Percentiles rank a stretch among this genome's conserved stretches.
Evolutionary conservation across 352 stramenopile genomes (phyloP).

Genomic region (Phytophthora cajani): DNA sequence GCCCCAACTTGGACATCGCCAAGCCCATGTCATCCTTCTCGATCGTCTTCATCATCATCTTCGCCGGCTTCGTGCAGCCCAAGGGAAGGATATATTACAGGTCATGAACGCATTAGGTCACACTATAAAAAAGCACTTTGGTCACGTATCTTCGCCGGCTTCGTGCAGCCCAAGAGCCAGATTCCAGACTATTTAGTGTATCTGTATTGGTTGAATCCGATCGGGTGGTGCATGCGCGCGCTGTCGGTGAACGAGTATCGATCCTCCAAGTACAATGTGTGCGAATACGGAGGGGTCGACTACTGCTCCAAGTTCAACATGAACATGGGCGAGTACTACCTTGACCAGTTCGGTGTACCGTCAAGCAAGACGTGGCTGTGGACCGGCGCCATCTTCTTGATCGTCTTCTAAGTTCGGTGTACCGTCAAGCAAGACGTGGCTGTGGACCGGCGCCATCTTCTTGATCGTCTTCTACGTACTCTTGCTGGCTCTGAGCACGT

Average conservation of each 20-base stretch:
- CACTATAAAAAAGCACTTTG: too few relatives aligned
- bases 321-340: conserved; percentile 48
- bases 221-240: conserved; percentile 56
- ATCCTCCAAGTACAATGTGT: conserved; percentile 35
- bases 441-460: conserved; percentile 40
- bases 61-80: conserved; percentile 18
- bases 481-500: conserved; percentile 42
- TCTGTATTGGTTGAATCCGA: conserved; percentile 35
- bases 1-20: conserved; percentile 16
- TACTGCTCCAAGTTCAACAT: conserved; percentile 41
- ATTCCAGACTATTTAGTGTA: conserved; percentile 10
- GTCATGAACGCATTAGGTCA: too few relatives aligned
- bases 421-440: conserved; percentile 42
- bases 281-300: conserved; percentile 38
- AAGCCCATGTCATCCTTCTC: conserved; percentile 21
- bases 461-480: conserved; percentile 40
- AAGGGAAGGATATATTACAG: too few relatives aligned
- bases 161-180: conserved; percentile 19
- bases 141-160: conserved; percentile 19
- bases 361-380: conserved; percentile 50
- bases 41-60: conserved; percentile 19
- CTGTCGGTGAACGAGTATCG: conserved; percentile 56
- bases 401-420: conserved; percentile 51
- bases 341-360: conserved; percentile 48
- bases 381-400: conserved; percentile 39